Percentiles rank a stretch among this genome's conserved stretches.
These are phyloP conservation scores for Hymenoscyphus repandus DNA, from an alignment of 2,329 filamentous ascomycete species.

Conservation along the genomic window DNA sequence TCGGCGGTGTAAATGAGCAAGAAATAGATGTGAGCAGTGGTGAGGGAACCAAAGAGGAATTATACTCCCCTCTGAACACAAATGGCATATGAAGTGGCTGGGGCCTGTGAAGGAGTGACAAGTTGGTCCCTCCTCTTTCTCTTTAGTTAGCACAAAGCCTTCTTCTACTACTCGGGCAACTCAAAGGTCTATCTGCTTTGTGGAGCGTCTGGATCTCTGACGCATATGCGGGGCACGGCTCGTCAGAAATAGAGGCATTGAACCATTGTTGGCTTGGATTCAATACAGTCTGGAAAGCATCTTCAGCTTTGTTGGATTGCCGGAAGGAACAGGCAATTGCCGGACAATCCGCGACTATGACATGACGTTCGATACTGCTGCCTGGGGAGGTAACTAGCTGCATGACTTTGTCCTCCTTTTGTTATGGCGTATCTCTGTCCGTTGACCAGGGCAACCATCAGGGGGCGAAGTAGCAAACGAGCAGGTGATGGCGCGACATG, in stretches of 20 bases:
- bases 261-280: neutral
- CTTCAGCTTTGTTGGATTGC: neutral
- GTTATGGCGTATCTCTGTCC: conserved; percentile 1
- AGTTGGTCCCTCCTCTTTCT: conserved; percentile 3
- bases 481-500: conserved; percentile 3
- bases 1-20: conserved; percentile 17
- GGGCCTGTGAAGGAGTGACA: conserved; percentile 17
- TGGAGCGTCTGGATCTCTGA: conserved; percentile 2
- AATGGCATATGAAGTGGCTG: conserved; percentile 14
- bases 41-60: conserved; percentile 14
- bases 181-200: neutral
- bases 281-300: too few species aligned
- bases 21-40: conserved; percentile 16
- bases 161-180: conserved; percentile 13
- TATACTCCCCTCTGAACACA: conserved; percentile 14
- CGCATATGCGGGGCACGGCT: conserved; percentile 2
- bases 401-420: neutral
- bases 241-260: neutral
- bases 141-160: conserved; percentile 16
- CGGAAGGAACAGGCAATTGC: neutral
- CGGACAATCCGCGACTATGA: neutral
- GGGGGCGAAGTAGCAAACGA: conserved; percentile 4
- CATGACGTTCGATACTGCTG: neutral
- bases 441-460: conserved; percentile 12
- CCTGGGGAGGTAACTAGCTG: neutral